Base-by-base conservation (phyloP, 495 filamentous ascomycete species). In the Margaritispora aquatica region DNA sequence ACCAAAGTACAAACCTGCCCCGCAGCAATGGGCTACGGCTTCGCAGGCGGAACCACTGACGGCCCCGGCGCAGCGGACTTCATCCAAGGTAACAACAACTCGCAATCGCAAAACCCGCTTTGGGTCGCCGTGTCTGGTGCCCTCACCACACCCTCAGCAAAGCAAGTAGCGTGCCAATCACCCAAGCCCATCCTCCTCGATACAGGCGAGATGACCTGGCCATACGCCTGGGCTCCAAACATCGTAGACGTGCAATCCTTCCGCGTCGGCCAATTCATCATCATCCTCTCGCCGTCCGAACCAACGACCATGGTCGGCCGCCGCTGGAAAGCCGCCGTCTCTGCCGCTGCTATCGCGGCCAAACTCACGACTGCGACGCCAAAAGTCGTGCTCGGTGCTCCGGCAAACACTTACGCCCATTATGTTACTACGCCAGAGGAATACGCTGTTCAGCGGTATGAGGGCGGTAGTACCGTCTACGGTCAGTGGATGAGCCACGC, bases 221-320 rank as follows among this genome's bases (percentile, higher is more conserved):
- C 94, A 1, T 98, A 98, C 73, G 75, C 81, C 7, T 98, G 94
- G 94, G 77, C 82, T 0, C 89, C 94, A 13, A 96, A 96, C 64
- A 94, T 98, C 60, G 83, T 96, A 49, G 92, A 98, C 67, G 79
- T 97, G 29, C 94, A 98, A 70, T 70, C 90, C 53, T 72, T 96
- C n/a, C 88, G 94, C 48, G 88, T 96, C 2, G 94, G 94, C 19
- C 90, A 96, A 66, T 76, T 98, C 52, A 77, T 96, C 63, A 87
- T 97, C 62, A 85, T 97, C 61, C 77, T 96, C 34, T 87, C 84
- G 11, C 88, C 92, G 1, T 88, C 89, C 50, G 93, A 97, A 74
- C 90, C 88, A 0, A 92, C 89, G 0, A 97, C 94, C 21, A 98
- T 98, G 94, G 82, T 90, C 10, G 94, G 94, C 0, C 84, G 94